Percentiles rank a stretch among this genome's conserved stretches.
These are phyloP conservation scores for Diaporthe citri DNA, from an alignment of 2,329 filamentous ascomycete genomes.

Conservation along the genomic window DNA sequence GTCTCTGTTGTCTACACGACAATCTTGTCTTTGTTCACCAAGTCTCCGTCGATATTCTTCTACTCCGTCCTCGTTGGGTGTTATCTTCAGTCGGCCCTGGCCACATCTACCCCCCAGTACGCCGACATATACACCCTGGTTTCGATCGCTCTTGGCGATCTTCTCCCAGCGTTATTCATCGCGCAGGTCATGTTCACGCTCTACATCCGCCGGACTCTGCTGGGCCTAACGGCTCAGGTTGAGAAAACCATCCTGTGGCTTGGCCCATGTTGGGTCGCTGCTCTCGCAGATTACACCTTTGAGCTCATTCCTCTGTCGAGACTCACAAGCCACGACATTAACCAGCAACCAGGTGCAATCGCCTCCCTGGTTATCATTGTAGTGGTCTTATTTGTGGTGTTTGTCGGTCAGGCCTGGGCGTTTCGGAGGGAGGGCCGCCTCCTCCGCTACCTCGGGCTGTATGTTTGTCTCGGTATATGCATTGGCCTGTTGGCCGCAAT, in stretches of 20 bases:
- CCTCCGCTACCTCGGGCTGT: conserved; percentile 73
- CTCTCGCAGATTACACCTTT: conserved; percentile 82
- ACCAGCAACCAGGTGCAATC: conserved; percentile 77
- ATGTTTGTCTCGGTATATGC: conserved; percentile 64
- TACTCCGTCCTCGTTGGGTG: conserved; percentile 63
- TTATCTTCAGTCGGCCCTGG: conserved; percentile 54
- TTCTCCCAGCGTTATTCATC: conserved; percentile 77
- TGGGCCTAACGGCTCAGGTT: conserved; percentile 71
- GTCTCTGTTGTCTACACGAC: conserved; percentile 76
- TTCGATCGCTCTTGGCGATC: conserved; percentile 58
- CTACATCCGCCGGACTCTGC: conserved; percentile 67
- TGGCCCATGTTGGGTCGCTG: conserved; percentile 77
- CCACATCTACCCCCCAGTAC: conserved; percentile 76
- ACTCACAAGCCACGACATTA: conserved; percentile 77
- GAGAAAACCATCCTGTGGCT: conserved; percentile 80
- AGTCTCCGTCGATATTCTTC: conserved; percentile 73
- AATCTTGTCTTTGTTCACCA: conserved; percentile 75
- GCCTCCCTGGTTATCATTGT: conserved; percentile 75
- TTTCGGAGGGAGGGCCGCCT: conserved; percentile 77
- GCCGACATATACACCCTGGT: conserved; percentile 74
- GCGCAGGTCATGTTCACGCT: conserved; percentile 77
- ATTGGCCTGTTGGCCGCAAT: conserved; percentile 65
- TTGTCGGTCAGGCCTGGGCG: conserved; percentile 75
- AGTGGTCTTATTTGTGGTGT: conserved; percentile 71
- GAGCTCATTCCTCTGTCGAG: conserved; percentile 80